Base-by-base conservation (phyloP, 352 stramenopile species). In the Phytophthora pluvialis region DNA sequence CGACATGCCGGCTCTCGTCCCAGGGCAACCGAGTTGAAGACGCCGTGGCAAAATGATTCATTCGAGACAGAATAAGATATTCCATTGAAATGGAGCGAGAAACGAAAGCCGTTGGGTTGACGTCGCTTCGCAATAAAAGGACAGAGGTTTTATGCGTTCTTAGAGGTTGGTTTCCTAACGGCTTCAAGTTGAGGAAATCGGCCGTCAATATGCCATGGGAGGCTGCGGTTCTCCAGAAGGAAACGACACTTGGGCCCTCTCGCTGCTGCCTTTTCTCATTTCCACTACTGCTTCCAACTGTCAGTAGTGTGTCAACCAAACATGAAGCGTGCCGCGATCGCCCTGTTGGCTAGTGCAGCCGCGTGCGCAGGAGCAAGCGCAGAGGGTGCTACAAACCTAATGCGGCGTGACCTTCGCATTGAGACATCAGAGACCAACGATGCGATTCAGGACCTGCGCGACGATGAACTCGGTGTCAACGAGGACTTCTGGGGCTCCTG, bases 81-180 rank as follows among this genome's bases (percentile, higher is more conserved):
- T 62, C 40, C 49, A 67, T 48, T 47, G 49, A 53, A 59, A 52
- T 59, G 57, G 21, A 16, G 38, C 47, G 15, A 53, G 53, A 45
- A 45, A 16, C 39, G n/a, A 45, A 45, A 45, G 26, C 7, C 31
- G 31, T 35, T 35, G 31, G 31, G 29, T 46, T 64, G 13, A n/a
- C 46, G 64, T 53, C 64, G 50, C 42, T 68, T 68, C 57, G 64
- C 57, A 64, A 67, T 63, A 42, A 57, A 21, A 16, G 25, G n/a
- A 54, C 49, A 39, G 38, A 45, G 42, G 42, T 36, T 59, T 47
- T 54, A 66, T 66, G 18, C 2, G 16, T 36, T 64, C 16, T 59
- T 11, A 58, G 18, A 64, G 52, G 60, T 48, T 53, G 21, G 49
- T 62, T 62, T 72, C 36, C 35, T 57, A 72, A 72, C 64, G 48